Evolutionary conservation across 345 rosid genomes (phyloP).

Genomic region (Psidium friedrichsthalianum): DNA sequence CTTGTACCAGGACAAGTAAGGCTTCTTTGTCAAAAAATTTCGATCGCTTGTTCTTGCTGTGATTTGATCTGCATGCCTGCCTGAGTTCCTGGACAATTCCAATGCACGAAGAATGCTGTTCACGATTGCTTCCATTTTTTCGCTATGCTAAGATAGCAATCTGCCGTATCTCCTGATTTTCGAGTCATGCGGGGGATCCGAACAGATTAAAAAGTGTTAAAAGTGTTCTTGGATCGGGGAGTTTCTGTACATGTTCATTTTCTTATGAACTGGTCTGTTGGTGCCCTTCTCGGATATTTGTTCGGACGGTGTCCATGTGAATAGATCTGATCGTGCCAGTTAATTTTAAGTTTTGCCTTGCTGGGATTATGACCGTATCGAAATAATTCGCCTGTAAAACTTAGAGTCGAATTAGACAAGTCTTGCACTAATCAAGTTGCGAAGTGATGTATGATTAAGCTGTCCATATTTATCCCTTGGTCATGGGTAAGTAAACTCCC

Average conservation of each 20-base stretch:
- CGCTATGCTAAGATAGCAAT: neutral
- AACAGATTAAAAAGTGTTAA: neutral
- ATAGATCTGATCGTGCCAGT: neutral
- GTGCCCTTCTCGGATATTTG: neutral
- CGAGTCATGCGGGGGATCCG: neutral
- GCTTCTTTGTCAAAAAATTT: neutral
- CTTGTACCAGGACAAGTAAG: neutral
- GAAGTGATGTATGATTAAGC: neutral
- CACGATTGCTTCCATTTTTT: neutral
- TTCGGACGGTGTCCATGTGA: neutral
- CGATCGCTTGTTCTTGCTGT: neutral
- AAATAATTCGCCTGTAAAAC: neutral
- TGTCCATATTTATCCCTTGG: neutral
- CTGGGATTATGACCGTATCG: neutral
- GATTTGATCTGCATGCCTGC: neutral
- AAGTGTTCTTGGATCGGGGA: neutral
- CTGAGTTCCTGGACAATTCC: neutral
- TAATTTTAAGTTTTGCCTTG: neutral
- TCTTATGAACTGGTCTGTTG: neutral
- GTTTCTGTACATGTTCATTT: neutral
- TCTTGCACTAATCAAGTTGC: neutral
- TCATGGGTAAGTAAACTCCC: neutral
- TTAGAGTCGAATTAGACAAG: neutral
- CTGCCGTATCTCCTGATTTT: neutral
- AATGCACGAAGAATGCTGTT: neutral